Base-by-base conservation (phyloP, 108 stramenopile genomes). In the Pseudonitzschia multiseries region DNA sequence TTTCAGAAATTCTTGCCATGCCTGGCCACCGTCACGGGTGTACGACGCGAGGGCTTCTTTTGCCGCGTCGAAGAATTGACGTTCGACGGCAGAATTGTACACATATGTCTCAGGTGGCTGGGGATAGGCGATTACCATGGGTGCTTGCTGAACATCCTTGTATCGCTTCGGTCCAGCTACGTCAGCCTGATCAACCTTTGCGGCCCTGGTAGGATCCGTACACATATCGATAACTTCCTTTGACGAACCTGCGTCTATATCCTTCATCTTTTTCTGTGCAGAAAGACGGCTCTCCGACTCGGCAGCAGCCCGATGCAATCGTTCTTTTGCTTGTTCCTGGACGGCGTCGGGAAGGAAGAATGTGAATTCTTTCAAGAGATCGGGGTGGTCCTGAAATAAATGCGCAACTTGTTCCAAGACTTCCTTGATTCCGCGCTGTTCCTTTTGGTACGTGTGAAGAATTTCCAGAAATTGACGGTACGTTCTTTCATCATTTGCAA, bases 1-100 rank as follows among this genome's bases (percentile, higher is more conserved):
- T 81, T 97, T 98, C 68, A 98, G 78, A 66, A 98, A 98, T 78
- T 98, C 97, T 46, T 89, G 85, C 94, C 97, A 99, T 43, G 90
- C 93, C 66, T 97, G 89, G 54, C 79, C 92, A 59, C 85, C 95
- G 71, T 94, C 95, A 41, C 93, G 79, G 29, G 89, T 86, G 65
- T 81, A 92, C 36, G 93, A 81, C 22, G 86, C 87, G 41, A 96
- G 75, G 18, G 93, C 85, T 57, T 93, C 93, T 72, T 90, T 88
- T 60, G 93, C 89, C 9, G 90, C 81, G 65, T 94, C 88, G 75
- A 97, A 96, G 69, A 97, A 92, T 77, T 93, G 93, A 43, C 91
- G 87, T 75, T 93, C 95, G 0, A 96, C 95, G 13, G 90, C 92
- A 0, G 92, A 80, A 71, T 95, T 95, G 77, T 95, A 95, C 14